These are phyloP conservation scores for Truncatella angustata DNA, from an alignment of 2,329 filamentous ascomycete species.

Conservation along the genomic window DNA sequence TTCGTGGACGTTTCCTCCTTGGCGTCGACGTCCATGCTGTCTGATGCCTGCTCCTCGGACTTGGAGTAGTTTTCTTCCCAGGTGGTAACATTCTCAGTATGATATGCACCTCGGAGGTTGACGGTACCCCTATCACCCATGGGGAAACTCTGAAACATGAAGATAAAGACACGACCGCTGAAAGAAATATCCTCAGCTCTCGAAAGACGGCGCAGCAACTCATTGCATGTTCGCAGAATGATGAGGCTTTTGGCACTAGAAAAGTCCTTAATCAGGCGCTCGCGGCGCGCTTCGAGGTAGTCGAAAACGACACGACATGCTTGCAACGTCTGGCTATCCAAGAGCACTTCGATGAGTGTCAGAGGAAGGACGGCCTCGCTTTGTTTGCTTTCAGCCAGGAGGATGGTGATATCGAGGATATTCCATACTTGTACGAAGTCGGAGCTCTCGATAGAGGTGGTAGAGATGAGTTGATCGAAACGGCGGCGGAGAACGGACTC, in stretches of 20 bases:
- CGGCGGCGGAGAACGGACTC: slow-evolving; percentile 81
- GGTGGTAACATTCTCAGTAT: slow-evolving; percentile 88
- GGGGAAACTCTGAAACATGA: slow-evolving; percentile 93
- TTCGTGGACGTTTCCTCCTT: slow-evolving; percentile 25
- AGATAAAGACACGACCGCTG: slow-evolving; percentile 96
- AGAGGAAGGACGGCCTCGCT: slow-evolving; percentile 80
- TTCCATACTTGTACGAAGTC: slow-evolving; percentile 88
- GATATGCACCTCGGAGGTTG: slow-evolving; percentile 92
- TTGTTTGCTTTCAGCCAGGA: slow-evolving; percentile 78
- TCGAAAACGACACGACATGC: slow-evolving; percentile 91
- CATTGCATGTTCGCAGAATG: slow-evolving; percentile 92
- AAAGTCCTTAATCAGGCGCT: slow-evolving; percentile 78
- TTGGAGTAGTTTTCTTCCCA: slow-evolving; percentile 62
- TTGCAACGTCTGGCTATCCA: slow-evolving; percentile 93
- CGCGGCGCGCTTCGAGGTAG: slow-evolving; percentile 89
- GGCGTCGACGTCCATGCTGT: slow-evolving; percentile 67
- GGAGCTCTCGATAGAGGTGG: slow-evolving; percentile 72
- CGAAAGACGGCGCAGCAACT: slow-evolving; percentile 89
- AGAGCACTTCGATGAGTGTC: slow-evolving; percentile 88
- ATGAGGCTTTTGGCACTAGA: slow-evolving; percentile 83
- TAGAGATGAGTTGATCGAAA: slow-evolving; percentile 75
- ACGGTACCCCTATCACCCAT: slow-evolving; percentile 96
- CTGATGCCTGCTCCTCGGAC: slow-evolving; percentile 31
- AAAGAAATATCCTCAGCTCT: slow-evolving; percentile 96
- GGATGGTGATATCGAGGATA: slow-evolving; percentile 84